Conservation (phyloP, 169 alveolate genomes). For the Eimeria maxima region DNA sequence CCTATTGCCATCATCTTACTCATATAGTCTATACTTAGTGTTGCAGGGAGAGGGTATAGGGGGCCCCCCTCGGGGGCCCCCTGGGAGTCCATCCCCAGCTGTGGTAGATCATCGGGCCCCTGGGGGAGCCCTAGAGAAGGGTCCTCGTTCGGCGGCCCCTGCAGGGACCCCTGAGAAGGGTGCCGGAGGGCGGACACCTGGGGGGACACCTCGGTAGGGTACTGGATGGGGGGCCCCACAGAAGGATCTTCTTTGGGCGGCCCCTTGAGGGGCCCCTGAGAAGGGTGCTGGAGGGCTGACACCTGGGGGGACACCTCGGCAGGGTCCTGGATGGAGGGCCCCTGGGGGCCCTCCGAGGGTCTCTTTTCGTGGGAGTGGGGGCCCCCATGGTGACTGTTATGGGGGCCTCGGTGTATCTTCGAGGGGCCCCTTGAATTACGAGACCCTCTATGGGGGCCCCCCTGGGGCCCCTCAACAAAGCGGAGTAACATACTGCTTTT, state of each 20-base stretch:
- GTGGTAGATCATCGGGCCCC: neutral
- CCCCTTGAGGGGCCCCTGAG: no score
- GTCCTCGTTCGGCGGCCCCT: no score
- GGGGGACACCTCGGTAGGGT: neutral
- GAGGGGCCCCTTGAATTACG: neutral
- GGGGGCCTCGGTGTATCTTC: neutral
- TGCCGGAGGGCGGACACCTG: neutral
- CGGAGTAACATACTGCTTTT: constrained; percentile 70
- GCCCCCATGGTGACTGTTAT: neutral
- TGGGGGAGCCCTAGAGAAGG: neutral
- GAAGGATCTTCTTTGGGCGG: no score
- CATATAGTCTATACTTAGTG: constrained; percentile 92
- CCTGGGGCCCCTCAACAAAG: constrained; percentile 12
- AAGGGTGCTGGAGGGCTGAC: no score
- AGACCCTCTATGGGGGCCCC: no score
- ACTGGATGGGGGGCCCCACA: neutral
- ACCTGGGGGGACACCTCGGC: no score
- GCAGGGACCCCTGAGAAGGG: neutral
- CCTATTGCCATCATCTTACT: constrained; percentile 85
- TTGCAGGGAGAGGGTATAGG: constrained; percentile 1
- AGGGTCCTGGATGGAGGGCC: no score
- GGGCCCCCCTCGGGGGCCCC: no score
- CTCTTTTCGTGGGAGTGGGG: neutral
- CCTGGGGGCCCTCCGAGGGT: no score
- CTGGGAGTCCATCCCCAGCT: neutral